Conservation (phyloP, 2,329 filamentous ascomycete species). For the Diplodia sapinea region DNA sequence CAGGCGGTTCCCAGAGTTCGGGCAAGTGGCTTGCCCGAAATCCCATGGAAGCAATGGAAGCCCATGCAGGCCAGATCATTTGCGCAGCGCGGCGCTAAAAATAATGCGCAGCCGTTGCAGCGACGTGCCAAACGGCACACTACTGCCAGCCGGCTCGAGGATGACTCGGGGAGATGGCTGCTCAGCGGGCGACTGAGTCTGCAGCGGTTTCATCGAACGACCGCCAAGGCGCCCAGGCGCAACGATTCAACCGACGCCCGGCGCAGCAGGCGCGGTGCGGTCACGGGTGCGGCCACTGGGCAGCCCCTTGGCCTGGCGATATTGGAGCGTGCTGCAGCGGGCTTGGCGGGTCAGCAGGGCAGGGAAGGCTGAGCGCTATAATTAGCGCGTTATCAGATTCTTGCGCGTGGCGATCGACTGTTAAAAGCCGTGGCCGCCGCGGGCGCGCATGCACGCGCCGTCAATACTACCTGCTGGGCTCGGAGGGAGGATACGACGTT, state of each 20-base stretch:
- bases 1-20: conserved; percentile 6
- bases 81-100: conserved; percentile 14
- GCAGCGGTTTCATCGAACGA: conserved; percentile 28
- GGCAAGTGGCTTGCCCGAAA: conserved; percentile 23
- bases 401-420: conserved; percentile 28
- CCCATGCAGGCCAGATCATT: conserved; percentile 27
- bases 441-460: conserved; percentile 28
- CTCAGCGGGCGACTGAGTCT: conserved; percentile 20
- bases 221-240: conserved; percentile 23
- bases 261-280: conserved; percentile 5
- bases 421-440: conserved; percentile 25
- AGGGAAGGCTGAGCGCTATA: conserved; percentile 13
- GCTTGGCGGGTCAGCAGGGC: conserved; percentile 25
- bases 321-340: conserved; percentile 23
- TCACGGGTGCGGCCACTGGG: conserved; percentile 17
- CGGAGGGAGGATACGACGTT: conserved; percentile 27
- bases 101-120: conserved; percentile 26
- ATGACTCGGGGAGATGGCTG: conserved; percentile 25
- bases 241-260: conserved; percentile 3
- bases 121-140: conserved; percentile 3
- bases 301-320: conserved; percentile 20
- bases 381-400: conserved; percentile 28
- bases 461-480: conserved; percentile 29
- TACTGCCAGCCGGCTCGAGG: conserved; percentile 5
- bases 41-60: conserved; percentile 28